Evolutionary conservation across 768 basidiomycete genomes (phyloP).

Genomic region (Boletus rubescentipes): DNA sequence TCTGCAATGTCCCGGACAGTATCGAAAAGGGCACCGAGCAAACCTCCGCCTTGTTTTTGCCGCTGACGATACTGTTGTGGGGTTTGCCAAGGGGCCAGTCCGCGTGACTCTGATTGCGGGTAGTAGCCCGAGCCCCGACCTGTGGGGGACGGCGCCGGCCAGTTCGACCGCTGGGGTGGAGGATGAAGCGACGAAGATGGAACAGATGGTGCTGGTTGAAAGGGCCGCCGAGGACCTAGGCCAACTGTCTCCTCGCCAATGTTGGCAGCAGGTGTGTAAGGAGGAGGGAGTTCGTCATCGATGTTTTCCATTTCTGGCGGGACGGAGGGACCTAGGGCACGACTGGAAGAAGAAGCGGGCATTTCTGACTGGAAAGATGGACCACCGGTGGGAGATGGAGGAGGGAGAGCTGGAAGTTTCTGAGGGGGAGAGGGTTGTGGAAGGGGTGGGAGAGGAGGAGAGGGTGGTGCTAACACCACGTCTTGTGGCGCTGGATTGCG

Average conservation of each 20-base stretch:
- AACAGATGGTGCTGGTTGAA: constrained; percentile 43
- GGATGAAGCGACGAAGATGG: constrained; percentile 3
- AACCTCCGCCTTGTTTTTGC: constrained; percentile 21
- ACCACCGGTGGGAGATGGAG: neutral
- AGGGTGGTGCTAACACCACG: neutral
- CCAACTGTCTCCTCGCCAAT: constrained; percentile 64
- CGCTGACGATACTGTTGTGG: constrained; percentile 18
- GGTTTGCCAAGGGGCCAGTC: constrained; percentile 22
- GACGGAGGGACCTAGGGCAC: neutral
- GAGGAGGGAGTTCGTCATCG: constrained; percentile 63
- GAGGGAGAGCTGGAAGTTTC: constrained; percentile 2
- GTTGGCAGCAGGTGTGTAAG: constrained; percentile 63
- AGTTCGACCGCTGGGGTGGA: neutral
- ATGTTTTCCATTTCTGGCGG: constrained; percentile 8
- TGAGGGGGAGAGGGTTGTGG: constrained; percentile 1
- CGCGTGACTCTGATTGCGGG: constrained; percentile 15
- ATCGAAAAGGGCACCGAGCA: constrained; percentile 27
- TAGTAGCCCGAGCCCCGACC: constrained; percentile 1
- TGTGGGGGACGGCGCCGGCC: neutral
- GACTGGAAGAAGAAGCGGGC: neutral
- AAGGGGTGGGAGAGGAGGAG: constrained; percentile 6
- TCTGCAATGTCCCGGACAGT: constrained; percentile 31
- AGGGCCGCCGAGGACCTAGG: constrained; percentile 61
- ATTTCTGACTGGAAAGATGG: neutral
- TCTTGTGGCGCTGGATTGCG: neutral